Evolutionary conservation across 148 eudicot species (phyloP), one percentile per base, ranked within the genome.

Genomic region (Rhododendron molle): DNA sequence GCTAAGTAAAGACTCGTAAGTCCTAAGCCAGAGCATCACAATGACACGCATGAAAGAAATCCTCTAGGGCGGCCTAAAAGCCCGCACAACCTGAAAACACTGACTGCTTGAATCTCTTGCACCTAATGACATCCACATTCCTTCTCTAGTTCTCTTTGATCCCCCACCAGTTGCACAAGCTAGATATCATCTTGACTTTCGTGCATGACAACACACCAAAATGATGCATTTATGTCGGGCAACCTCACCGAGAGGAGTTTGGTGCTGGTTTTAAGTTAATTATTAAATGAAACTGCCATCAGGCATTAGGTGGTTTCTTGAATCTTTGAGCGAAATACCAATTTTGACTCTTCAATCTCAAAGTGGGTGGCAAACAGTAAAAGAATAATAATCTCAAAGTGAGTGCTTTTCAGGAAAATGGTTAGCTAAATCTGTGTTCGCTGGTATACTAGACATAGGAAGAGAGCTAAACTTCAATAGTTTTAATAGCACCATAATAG

Each of bases 261-360:
- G 49, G 52, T 44, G 81, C 81, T 78, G n/a, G 81, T 78, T 23
- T n/a, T 78, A 78, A 78, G 81, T 78, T 78, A 4, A 78, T 9
- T 16, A 43, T 78, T 77, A 40, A 76, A 43, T 2, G 6, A 43
- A 78, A 78, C 56, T 46, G 56, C 34, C 34, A 43, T 76, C 50
- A 43, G 52, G 4, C 80, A 76, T 76, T 52, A 76, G 80, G 14
- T 76, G 50, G 34, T n/a, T 78, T 26, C 20, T 40, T n/a, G 81
- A 46, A n/a, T 78, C 81, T 78, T n/a, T 44, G 47, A 26, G 16
- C 28, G 1, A 43, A 44, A 21, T 43, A 20, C 26, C 7, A 78
- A 43, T 32, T 43, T 77, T 44, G 32, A 44, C 80, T 20, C 52
- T 78, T n/a, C 28, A 44, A 46, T 78, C 56, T 46, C 1, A n/a